Conservation (phyloP, 139 green algal genomes). For the Mychonastes homosphaera region DNA sequence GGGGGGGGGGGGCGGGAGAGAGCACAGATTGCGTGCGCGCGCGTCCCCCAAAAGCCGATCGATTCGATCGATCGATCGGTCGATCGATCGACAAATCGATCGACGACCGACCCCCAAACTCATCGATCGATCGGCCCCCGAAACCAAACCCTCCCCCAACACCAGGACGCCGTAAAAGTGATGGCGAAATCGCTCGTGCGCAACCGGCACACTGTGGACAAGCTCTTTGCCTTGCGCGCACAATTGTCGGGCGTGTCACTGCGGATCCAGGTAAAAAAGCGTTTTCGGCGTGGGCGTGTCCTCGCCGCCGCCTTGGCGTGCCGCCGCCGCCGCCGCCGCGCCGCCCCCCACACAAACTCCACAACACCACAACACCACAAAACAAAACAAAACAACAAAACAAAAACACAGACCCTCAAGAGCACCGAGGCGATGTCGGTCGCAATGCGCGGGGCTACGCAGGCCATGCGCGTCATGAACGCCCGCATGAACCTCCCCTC, state of each 20-base stretch:
- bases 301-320: not conserved
- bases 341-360: too few relatives aligned
- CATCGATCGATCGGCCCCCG: too few relatives aligned
- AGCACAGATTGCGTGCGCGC: too few relatives aligned
- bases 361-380: too few relatives aligned
- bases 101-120: too few relatives aligned
- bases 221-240: constrained; percentile 90
- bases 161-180: constrained; percentile 92
- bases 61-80: too few relatives aligned
- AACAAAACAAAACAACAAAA: too few relatives aligned
- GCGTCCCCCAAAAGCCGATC: too few relatives aligned
- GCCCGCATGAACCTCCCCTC: constrained; percentile 83
- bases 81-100: too few relatives aligned
- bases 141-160: too few relatives aligned
- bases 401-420: constrained; percentile 94
- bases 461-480: constrained; percentile 95
- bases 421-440: constrained; percentile 95
- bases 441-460: constrained; percentile 89
- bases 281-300: not conserved
- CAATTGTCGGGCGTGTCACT: constrained; percentile 96
- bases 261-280: constrained; percentile 60
- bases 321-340: not conserved
- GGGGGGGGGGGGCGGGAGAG: too few relatives aligned
- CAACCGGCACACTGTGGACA: constrained; percentile 95
- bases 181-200: constrained; percentile 97